Percentiles rank a stretch among this genome's conserved stretches.
Conservation (phyloP, 345 rosid genomes). For the Gossypium thurberi region DNA sequence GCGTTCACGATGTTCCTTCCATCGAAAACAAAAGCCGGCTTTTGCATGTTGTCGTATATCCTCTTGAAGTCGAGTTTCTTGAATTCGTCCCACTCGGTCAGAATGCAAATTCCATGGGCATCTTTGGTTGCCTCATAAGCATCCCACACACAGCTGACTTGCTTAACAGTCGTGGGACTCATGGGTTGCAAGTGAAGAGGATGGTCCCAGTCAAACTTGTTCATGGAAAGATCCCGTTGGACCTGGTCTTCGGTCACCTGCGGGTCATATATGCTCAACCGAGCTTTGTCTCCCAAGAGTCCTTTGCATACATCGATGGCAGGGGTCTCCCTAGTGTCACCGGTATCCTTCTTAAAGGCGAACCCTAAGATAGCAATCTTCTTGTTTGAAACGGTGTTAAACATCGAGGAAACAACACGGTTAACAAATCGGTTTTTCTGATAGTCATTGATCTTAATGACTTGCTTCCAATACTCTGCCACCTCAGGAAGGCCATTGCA, state of each 20-base stretch:
- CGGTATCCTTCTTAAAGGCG: conserved; percentile 90
- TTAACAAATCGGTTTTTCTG: conserved; percentile 82
- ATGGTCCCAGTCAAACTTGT: conserved; percentile 91
- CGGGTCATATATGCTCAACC: conserved; percentile 82
- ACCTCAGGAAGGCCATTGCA: conserved; percentile 92
- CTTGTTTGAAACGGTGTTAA: conserved; percentile 71
- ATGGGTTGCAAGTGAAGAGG: conserved; percentile 88
- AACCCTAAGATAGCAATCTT: conserved; percentile 75
- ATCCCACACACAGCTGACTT: conserved; percentile 67
- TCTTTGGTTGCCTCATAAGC: conserved; percentile 73
- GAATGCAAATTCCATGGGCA: conserved; percentile 79
- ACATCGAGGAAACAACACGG: conserved; percentile 80
- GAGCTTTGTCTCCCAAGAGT: conserved; percentile 78
- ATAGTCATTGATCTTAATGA: conserved; percentile 83
- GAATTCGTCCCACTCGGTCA: conserved; percentile 97
- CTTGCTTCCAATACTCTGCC: conserved; percentile 92
- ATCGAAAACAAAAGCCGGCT: conserved; percentile 82
- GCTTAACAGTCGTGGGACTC: conserved; percentile 76
- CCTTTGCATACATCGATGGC: conserved; percentile 95
- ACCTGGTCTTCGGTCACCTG: conserved; percentile 85
- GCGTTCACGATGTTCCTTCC: conserved; percentile 65
- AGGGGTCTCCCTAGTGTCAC: conserved; percentile 87
- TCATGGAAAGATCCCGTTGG: conserved; percentile 83
- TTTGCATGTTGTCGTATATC: conserved; percentile 80
- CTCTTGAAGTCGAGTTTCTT: conserved; percentile 62